Evolutionary conservation across 805 yeast genomes (phyloP), one percentile per base, ranked within the genome.

Genomic region (Yarrowia sp.): DNA sequence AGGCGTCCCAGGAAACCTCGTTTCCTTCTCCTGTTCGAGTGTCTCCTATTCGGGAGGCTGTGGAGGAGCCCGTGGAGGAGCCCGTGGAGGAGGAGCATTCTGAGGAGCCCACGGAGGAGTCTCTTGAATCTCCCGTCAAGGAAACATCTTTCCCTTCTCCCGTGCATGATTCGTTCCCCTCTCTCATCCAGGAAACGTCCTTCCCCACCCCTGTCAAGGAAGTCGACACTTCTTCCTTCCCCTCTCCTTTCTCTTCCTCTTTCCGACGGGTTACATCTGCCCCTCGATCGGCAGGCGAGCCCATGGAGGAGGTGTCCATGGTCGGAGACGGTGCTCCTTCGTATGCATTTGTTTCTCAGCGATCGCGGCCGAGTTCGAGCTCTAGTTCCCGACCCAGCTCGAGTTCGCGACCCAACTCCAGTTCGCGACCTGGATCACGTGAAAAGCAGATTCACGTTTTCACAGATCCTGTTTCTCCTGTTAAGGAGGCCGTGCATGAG

Each of bases 371-470:
- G 11, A 48, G 51, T 15, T 51, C 60, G 9, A 9, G 44, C 8
- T 45, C 50, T 22, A 22, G 28, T 22, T 22, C 42, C 6, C 11
- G 57, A 8, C 57, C 57, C 9, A 35, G 11, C 39, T 48, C 53
- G 11, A 48, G 51, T 15, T 47, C 57, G 17, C 31, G 57, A 7
- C 43, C 43, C 32, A 22, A 14, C 10, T 51, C 60, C 4, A 9
- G 44, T 13, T 45, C 50, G 6, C 55, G 55, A 2, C 55, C 55
- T 48, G 55, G 55, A 17, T 35, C 55, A 33, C 55, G 55, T 17
- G 55, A 48, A 31, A 48, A 48, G 32, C 60, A 51, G 60, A 51
- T 51, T n/a, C 35, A 10, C 3, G 60, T 51, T 31, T 51, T 51
- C 15, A 22, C 60, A 9, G 60, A 51, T 15, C 60, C 60, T n/a